Evolutionary conservation across 1,284 basidiomycete genomes (phyloP).

Genomic region (Papiliotrema fonsecae): DNA sequence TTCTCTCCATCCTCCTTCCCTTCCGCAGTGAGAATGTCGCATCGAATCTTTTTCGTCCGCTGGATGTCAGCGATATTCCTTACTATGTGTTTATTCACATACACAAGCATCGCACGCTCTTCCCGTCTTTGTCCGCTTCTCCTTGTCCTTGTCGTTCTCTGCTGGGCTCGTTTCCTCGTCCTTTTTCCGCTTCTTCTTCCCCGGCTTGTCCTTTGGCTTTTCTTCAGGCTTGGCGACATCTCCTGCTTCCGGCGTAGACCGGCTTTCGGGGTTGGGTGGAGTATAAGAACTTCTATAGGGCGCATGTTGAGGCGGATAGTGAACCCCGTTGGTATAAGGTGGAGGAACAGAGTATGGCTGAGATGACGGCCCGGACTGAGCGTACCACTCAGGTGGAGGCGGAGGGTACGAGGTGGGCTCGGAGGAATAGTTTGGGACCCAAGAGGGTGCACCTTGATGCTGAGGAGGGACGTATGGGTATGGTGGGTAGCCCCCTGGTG

Average conservation of each 20-base stretch:
- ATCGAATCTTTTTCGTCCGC: conserved; percentile 83
- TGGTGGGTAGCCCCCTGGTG: background rate
- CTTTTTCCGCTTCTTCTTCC: conserved; percentile 35
- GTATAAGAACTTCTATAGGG: background rate
- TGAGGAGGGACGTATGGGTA: background rate
- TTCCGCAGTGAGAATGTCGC: conserved; percentile 36
- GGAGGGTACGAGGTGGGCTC: background rate
- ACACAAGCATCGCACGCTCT: conserved; percentile 48
- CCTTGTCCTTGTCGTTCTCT: conserved; percentile 21
- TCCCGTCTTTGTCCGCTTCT: conserved; percentile 46
- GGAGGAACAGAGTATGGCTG: background rate
- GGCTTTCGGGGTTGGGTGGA: background rate
- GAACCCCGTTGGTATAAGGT: background rate
- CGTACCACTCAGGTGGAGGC: conserved; percentile 1
- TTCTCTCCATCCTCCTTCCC: conserved; percentile 13
- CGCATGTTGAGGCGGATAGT: background rate
- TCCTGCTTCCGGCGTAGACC: background rate
- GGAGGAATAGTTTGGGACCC: background rate
- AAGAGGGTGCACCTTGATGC: background rate
- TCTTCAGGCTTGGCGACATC: background rate
- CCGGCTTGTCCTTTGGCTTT: background rate
- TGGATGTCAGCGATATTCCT: conserved; percentile 7
- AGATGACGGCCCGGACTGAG: background rate
- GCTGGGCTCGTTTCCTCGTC: conserved; percentile 5
- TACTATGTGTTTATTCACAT: conserved; percentile 8